Base-by-base conservation (phyloP, 352 stramenopile species). In the Globisporangium nodosum region DNA sequence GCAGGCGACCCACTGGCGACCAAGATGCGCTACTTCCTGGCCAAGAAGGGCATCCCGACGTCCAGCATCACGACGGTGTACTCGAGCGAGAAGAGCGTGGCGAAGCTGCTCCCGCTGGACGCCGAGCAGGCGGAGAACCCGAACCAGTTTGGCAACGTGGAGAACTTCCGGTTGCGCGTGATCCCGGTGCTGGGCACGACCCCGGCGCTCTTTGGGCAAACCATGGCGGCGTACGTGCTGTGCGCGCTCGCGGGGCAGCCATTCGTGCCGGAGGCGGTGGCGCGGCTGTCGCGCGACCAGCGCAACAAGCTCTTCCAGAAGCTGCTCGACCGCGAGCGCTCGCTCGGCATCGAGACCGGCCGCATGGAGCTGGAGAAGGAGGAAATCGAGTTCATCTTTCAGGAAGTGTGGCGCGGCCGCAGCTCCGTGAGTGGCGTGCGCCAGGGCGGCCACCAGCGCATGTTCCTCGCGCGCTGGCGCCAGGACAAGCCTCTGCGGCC, bases 131-230 rank as follows among this genome's bases (percentile, higher is more conserved):
- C 61, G 5, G 76, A 84, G 20, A 88, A 91, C 30, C 86, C 88
- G n/a, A 73, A 81, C 24, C 85, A 98, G 54, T 99, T 98, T 79
- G 96, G 96, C 56, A 96, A 91, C 54, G 87, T 99, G 27, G 94
- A 98, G 58, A 96, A 98, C 57, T 98, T 99, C 70, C 84, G 97
- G 40, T 89, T 98, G 47, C 90, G 96, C 30, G 89, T 99, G 30
- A 92, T 99, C 52, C 96, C 96, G 0, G 97, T 99, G 24, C 71
- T 99, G 8, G 96, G 97, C 33, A 90, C 75, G 59, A 90, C 88
- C 72, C 97, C 97, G 0, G 96, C 97, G 37, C 96, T 99, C 56
- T 98, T 99, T 71, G 96, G 97, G n/a, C 94, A 99, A 69, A 87
- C 95, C 21, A 96, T 99, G 76, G 97, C 96, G 2, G 85, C 94